These are phyloP conservation scores for Biscutella laevigata DNA, from an alignment of 441 rosid species.

Conservation along the genomic window DNA sequence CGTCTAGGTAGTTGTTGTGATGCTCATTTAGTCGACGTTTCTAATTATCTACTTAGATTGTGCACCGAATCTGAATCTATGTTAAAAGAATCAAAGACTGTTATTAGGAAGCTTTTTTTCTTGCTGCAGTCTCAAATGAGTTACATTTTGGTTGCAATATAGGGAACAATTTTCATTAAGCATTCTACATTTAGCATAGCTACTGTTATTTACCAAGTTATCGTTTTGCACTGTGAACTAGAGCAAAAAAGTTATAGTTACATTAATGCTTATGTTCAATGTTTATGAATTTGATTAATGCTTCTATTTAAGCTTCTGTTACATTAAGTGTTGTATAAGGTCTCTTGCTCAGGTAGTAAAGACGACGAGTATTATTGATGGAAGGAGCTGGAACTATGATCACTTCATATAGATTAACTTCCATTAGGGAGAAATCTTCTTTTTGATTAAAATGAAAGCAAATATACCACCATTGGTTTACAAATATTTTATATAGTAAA, in stretches of 20 bases:
- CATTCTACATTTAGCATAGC: background rate
- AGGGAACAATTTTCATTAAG: slow-evolving; percentile 2
- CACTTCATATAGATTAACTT: no score
- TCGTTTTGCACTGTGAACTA: slow-evolving; percentile 7
- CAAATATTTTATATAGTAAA: no score
- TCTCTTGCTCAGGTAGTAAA: slow-evolving; percentile 81
- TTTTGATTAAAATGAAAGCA: no score
- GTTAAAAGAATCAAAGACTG: slow-evolving; percentile 1
- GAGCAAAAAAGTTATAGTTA: no score
- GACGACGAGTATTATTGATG: slow-evolving; percentile 86
- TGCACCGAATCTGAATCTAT: background rate
- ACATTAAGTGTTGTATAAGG: slow-evolving; percentile 73
- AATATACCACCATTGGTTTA: no score
- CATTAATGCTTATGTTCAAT: no score
- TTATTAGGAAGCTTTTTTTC: slow-evolving; percentile 2
- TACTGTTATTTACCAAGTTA: background rate
- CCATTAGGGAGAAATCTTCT: no score
- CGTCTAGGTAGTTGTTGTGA: background rate
- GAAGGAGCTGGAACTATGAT: no score
- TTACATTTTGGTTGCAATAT: slow-evolving; percentile 8
- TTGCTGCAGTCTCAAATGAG: slow-evolving; percentile 2
- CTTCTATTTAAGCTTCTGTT: no score
- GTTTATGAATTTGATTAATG: no score
- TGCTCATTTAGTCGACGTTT: background rate
- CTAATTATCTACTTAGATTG: background rate